These are phyloP conservation scores for Hawksworthiomyces lignivorus DNA, from an alignment of 2,329 filamentous ascomycete genomes.

Conservation along the genomic window DNA sequence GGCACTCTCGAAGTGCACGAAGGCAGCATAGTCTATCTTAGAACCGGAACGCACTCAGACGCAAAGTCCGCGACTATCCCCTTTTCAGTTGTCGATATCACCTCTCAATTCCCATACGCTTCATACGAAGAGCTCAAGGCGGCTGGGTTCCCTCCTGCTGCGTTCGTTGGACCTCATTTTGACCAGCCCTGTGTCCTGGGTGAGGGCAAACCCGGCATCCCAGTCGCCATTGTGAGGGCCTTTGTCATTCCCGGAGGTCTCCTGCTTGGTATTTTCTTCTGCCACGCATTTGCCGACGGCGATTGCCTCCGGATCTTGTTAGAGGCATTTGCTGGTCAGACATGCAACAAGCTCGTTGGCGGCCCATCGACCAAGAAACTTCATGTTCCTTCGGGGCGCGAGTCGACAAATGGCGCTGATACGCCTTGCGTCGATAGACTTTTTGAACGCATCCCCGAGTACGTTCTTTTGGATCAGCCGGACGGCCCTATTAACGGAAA, in stretches of 20 bases:
- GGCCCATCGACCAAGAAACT: slow-evolving; percentile 19
- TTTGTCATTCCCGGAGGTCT: slow-evolving; percentile 32
- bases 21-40: slow-evolving; percentile 15
- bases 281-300: slow-evolving; percentile 36
- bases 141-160: slow-evolving; percentile 22
- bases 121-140: slow-evolving; percentile 21
- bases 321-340: slow-evolving; percentile 29
- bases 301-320: slow-evolving; percentile 31
- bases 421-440: slow-evolving; percentile 18
- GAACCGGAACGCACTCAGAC: slow-evolving; percentile 8
- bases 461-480: slow-evolving; percentile 22
- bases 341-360: slow-evolving; percentile 17
- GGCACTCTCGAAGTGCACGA: slow-evolving; percentile 19
- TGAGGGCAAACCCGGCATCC: slow-evolving; percentile 19
- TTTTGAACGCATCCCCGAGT: slow-evolving; percentile 28
- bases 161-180: slow-evolving; percentile 23
- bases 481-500: slow-evolving; percentile 31
- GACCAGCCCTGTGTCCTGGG: slow-evolving; percentile 8
- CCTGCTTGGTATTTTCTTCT: slow-evolving; percentile 31
- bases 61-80: slow-evolving; percentile 14
- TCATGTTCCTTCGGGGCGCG: slow-evolving; percentile 14
- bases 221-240: slow-evolving; percentile 30
- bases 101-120: slow-evolving; percentile 15
- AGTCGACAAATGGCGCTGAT: slow-evolving; percentile 9
- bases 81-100: slow-evolving; percentile 15